Conservation (phyloP, 495 filamentous ascomycete genomes). For the Choiromyces venosus region DNA sequence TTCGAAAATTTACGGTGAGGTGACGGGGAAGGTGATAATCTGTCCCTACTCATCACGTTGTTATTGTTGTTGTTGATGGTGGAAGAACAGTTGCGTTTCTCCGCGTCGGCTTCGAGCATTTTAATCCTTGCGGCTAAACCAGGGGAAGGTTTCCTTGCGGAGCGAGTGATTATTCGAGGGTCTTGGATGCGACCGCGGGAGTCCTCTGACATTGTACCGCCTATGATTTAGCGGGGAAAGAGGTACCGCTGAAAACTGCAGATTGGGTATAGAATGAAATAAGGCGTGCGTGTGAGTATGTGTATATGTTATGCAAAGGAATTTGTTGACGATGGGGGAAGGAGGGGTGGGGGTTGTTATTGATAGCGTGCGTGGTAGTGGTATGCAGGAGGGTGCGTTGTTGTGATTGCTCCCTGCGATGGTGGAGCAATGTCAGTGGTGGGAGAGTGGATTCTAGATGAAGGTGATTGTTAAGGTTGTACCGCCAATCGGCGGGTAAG, state of each 20-base stretch:
- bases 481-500: background rate
- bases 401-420: background rate
- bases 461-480: background rate
- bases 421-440: background rate
- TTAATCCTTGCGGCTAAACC: slow-evolving; percentile 42
- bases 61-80: background rate
- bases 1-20: slow-evolving; percentile 34
- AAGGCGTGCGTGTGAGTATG: background rate
- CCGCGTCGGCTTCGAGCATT: slow-evolving; percentile 42
- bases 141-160: slow-evolving; percentile 40
- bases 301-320: background rate
- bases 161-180: slow-evolving; percentile 33
- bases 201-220: slow-evolving; percentile 35
- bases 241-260: background rate
- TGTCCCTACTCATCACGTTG: slow-evolving; percentile 19
- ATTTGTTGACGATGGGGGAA: background rate
- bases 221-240: background rate
- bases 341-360: background rate
- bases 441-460: background rate
- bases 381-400: slow-evolving; percentile 2
- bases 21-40: slow-evolving; percentile 39
- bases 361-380: background rate
- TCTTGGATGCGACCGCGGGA: slow-evolving; percentile 40
- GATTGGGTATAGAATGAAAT: background rate
- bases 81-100: slow-evolving; percentile 35